Evolutionary conservation across 176 grass and related monocot genomes (phyloP).

Genomic region (Chloris gayana): DNA sequence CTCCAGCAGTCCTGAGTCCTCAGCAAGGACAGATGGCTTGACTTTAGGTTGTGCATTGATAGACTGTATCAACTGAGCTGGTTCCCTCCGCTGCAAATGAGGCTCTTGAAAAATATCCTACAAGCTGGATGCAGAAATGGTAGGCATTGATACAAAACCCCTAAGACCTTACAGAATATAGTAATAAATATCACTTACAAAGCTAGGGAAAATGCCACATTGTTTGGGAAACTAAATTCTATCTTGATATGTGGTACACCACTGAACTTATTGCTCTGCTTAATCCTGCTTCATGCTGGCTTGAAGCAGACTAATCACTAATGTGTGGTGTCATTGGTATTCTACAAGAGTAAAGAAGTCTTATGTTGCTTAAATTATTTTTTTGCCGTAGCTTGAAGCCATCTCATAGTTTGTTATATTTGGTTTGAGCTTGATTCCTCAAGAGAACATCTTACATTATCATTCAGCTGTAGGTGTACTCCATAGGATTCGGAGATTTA

Average conservation of each 20-base stretch:
- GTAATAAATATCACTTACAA: no score
- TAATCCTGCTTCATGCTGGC: neutral
- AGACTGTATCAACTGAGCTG: no score
- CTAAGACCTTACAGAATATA: no score
- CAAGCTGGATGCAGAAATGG: no score
- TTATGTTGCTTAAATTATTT: neutral
- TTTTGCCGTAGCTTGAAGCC: neutral
- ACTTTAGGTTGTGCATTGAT: no score
- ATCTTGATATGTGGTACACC: neutral
- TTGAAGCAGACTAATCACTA: neutral
- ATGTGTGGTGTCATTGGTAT: neutral
- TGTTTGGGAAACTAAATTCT: conserved; percentile 1
- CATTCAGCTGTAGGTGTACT: neutral
- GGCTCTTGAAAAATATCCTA: no score
- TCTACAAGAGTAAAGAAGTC: conserved; percentile 3
- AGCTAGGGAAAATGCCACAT: neutral
- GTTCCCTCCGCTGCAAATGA: no score
- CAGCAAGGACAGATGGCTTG: no score
- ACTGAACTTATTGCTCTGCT: neutral
- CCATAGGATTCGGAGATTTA: neutral
- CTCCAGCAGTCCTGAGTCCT: no score
- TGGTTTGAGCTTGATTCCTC: conserved; percentile 8
- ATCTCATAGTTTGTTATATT: neutral
- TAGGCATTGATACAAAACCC: no score
- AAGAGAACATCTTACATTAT: neutral